Evolutionary conservation across 306 rosid genomes (phyloP).

Genomic region (Acacia confusa): DNA sequence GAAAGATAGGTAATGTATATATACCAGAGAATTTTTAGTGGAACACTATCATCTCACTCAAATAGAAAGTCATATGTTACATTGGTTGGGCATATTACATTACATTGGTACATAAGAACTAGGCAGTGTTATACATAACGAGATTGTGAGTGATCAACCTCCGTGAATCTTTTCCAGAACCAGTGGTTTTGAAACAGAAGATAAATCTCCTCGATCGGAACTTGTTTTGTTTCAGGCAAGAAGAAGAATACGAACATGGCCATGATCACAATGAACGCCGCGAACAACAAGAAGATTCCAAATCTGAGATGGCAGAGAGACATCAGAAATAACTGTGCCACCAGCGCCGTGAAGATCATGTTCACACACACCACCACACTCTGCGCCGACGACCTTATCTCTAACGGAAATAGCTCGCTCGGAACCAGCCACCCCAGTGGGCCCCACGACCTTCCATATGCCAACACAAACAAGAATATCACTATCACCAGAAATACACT

Average conservation of each 20-base stretch:
- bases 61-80: no score
- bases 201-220: slow-evolving; percentile 81
- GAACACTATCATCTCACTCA: no score
- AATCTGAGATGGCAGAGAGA: slow-evolving; percentile 75
- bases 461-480: slow-evolving; percentile 71
- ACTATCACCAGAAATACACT: slow-evolving; percentile 63
- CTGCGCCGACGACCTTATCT: slow-evolving; percentile 81
- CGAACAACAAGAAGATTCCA: slow-evolving; percentile 74
- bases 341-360: slow-evolving; percentile 73
- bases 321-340: slow-evolving; percentile 66
- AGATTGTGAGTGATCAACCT: background rate
- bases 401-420: slow-evolving; percentile 81
- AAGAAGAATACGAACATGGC: slow-evolving; percentile 60
- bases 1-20: no score
- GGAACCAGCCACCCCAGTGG: slow-evolving; percentile 87
- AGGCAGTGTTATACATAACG: background rate
- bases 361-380: slow-evolving; percentile 81
- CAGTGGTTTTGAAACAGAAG: slow-evolving; percentile 68
- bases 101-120: background rate
- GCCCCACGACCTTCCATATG: slow-evolving; percentile 90
- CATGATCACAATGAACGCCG: slow-evolving; percentile 52
- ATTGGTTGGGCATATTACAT: no score
- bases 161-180: slow-evolving; percentile 62
- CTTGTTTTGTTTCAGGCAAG: slow-evolving; percentile 83
- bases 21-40: no score